These are phyloP conservation scores for Apiospora arundinis DNA, from an alignment of 2,329 filamentous ascomycete species.

Conservation along the genomic window DNA sequence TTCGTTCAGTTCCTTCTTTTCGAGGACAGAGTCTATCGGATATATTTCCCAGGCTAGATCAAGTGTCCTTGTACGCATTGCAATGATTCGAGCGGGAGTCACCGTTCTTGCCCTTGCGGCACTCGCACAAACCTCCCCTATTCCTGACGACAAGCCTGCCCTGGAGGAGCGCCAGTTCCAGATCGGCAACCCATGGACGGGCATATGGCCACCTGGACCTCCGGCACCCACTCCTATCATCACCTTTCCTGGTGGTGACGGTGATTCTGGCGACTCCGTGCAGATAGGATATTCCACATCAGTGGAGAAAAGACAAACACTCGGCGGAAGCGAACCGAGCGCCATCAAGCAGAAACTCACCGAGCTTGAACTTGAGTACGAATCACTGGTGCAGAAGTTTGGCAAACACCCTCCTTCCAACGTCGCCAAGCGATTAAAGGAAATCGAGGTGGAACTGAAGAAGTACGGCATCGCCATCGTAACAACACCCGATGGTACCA, in stretches of 20 bases:
- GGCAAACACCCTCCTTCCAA: constrained; percentile 32
- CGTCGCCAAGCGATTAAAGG: constrained; percentile 32
- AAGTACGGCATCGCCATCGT: constrained; percentile 45
- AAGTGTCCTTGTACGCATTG: neutral
- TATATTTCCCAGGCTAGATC: neutral
- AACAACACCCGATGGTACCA: constrained; percentile 42
- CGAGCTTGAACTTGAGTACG: constrained; percentile 38
- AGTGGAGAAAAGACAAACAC: constrained; percentile 21
- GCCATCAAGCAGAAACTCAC: constrained; percentile 35
- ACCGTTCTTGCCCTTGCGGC: constrained; percentile 38
- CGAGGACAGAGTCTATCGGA: too few relatives aligned
- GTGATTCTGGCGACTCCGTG: neutral
- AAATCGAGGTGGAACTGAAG: constrained; percentile 37
- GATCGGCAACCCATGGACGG: constrained; percentile 32
- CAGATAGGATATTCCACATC: neutral
- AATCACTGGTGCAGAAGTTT: constrained; percentile 35
- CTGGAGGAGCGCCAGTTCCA: constrained; percentile 32
- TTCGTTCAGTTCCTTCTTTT: neutral
- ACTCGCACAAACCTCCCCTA: constrained; percentile 35
- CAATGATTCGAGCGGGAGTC: constrained; percentile 34
- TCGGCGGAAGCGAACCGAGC: constrained; percentile 30
- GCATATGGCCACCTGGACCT: constrained; percentile 23
- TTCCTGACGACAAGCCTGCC: constrained; percentile 34
- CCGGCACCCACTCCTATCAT: constrained; percentile 24
- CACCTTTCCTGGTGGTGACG: constrained; percentile 3